phyloP scores from a whole-genome alignment of 192 early-diverging fungal genomes.

The Polychytrium aggregatum region DNA sequence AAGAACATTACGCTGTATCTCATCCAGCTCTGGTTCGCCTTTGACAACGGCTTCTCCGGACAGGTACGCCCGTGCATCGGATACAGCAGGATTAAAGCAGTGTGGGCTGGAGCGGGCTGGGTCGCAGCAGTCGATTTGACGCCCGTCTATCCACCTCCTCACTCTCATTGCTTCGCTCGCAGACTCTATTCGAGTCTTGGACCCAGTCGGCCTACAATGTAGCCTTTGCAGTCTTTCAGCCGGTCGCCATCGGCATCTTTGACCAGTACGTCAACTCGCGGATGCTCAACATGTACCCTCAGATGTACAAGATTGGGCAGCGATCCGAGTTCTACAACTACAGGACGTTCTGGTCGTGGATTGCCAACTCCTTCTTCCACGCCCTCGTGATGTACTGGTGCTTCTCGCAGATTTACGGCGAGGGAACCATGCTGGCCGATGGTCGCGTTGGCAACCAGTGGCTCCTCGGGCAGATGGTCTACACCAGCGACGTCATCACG shows the following conservation, averaged over 20 bases:
- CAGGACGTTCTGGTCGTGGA: constrained; percentile 84
- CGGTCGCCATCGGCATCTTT: constrained; percentile 93
- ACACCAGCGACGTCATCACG: constrained; percentile 76
- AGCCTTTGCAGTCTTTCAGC: constrained; percentile 87
- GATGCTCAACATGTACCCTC: constrained; percentile 92
- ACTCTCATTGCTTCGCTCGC: too few species aligned
- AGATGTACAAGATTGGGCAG: constrained; percentile 72
- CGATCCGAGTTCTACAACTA: constrained; percentile 62
- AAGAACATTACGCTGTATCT: constrained; percentile 98
- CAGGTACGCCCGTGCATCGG: constrained; percentile 26
- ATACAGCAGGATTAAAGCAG: too few species aligned
- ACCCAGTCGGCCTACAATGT: constrained; percentile 92
- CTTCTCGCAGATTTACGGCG: constrained; percentile 51
- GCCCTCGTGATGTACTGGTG: constrained; percentile 72
- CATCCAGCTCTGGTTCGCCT: constrained; percentile 94
- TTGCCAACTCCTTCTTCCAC: constrained; percentile 85
- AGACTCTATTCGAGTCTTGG: constrained; percentile 98
- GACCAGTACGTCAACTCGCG: constrained; percentile 89
- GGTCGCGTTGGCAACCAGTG: constrained; percentile 77
- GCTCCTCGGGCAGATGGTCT: constrained; percentile 81
- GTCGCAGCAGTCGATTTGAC: too few species aligned
- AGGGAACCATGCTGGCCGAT: constrained; percentile 54
- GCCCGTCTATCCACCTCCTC: too few species aligned
- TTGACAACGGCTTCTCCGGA: constrained; percentile 93
- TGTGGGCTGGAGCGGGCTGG: too few species aligned